Percentiles rank a stretch among this genome's conserved stretches.
Conservation (phyloP, 441 rosid genomes). For the Codiaeum variegatum region DNA sequence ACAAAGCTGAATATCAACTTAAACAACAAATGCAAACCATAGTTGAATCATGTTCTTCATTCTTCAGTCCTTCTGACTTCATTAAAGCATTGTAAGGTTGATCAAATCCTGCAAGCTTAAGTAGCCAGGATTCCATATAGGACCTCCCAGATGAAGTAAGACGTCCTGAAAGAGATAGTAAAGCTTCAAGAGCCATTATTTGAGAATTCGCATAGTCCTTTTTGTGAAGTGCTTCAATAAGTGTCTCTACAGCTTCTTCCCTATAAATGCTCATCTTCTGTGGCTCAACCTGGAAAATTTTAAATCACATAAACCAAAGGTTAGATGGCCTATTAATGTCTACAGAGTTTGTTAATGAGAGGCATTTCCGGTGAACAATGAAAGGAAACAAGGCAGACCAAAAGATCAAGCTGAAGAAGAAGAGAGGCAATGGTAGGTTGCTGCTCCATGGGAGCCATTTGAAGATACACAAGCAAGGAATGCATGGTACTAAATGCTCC, state of each 20-base stretch:
- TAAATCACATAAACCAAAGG: conserved; percentile 12
- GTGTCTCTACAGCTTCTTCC: conserved; percentile 60
- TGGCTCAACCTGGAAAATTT: conserved; percentile 49
- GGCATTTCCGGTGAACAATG: conserved; percentile 3
- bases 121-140: conserved; percentile 55
- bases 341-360: not conserved
- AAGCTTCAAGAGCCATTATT: conserved; percentile 47
- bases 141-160: conserved; percentile 44
- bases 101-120: conserved; percentile 54
- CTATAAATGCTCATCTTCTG: conserved; percentile 69
- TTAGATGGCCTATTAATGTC: conserved; percentile 4
- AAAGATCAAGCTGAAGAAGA: conserved; percentile 67
- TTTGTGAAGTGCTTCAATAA: conserved; percentile 51
- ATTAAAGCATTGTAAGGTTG: conserved; percentile 46
- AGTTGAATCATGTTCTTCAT: conserved; percentile 31
- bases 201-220: conserved; percentile 55
- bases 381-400: conserved; percentile 36
- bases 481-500: conserved; percentile 72
- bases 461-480: conserved; percentile 63
- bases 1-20: not conserved
- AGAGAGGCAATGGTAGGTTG: conserved; percentile 55
- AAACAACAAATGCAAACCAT: conserved; percentile 30
- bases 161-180: conserved; percentile 49
- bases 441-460: conserved; percentile 69
- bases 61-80: conserved; percentile 34